Conservation (phyloP, 78 protist genomes). For the Pelomyxa schiedti region DNA sequence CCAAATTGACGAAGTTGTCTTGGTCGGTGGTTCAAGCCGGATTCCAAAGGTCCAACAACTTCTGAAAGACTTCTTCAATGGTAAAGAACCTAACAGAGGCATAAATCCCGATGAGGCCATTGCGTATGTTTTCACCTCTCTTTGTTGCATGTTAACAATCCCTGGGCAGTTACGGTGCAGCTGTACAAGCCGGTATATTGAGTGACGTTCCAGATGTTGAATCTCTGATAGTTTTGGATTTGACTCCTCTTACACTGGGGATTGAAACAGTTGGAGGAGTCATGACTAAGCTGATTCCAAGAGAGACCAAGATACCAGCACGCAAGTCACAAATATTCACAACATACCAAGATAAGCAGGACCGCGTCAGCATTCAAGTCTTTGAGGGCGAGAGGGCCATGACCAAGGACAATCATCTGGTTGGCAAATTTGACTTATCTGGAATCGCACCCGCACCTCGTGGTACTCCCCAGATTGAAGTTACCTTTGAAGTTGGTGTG, state of each 20-base stretch:
- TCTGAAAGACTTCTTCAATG: slow-evolving; percentile 91
- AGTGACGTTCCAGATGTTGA: slow-evolving; percentile 55
- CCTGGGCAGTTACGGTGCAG: slow-evolving; percentile 98
- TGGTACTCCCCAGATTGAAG: slow-evolving; percentile 87
- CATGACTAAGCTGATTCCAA: slow-evolving; percentile 86
- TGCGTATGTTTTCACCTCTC: slow-evolving; percentile 73
- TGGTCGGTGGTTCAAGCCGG: slow-evolving; percentile 98
- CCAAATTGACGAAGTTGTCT: slow-evolving; percentile 91
- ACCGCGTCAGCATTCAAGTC: slow-evolving; percentile 77
- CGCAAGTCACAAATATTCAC: slow-evolving; percentile 80
- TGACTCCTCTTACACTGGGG: slow-evolving; percentile 91
- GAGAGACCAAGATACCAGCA: slow-evolving; percentile 90
- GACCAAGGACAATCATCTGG: slow-evolving; percentile 85
- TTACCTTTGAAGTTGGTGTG: slow-evolving; percentile 10
- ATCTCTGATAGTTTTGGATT: slow-evolving; percentile 75
- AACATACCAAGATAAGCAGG: slow-evolving; percentile 91
- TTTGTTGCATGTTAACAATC: background rate
- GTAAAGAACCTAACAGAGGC: slow-evolving; percentile 93
- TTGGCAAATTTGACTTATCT: slow-evolving; percentile 84
- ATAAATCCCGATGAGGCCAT: slow-evolving; percentile 99
- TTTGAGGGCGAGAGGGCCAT: slow-evolving; percentile 89
- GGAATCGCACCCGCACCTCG: slow-evolving; percentile 96
- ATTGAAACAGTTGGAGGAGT: slow-evolving; percentile 96
- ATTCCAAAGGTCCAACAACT: slow-evolving; percentile 96
- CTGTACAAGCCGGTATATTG: slow-evolving; percentile 96